phyloP scores from a whole-genome alignment of 768 basidiomycete genomes.

The Leccinum rimulosum region DNA sequence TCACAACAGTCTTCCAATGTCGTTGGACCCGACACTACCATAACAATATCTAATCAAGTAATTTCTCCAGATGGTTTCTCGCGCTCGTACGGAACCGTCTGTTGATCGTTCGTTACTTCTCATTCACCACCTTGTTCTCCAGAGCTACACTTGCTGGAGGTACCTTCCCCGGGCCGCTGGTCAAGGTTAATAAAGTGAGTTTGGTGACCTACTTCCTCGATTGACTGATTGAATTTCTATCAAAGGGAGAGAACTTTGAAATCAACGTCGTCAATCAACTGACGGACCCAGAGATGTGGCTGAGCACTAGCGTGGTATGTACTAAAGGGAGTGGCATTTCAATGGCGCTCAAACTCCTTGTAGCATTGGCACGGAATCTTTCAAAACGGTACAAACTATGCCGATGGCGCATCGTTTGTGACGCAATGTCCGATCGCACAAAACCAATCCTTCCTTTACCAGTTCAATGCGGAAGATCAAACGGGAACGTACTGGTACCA shows the following conservation, averaged over 20 bases:
- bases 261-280: constrained; percentile 48
- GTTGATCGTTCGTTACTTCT: not conserved
- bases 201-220: not conserved
- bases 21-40: constrained; percentile 22
- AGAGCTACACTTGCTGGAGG: constrained; percentile 39
- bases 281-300: constrained; percentile 46
- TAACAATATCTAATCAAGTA: constrained; percentile 39
- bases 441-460: constrained; percentile 24
- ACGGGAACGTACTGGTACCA: constrained; percentile 37
- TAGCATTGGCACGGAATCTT: constrained; percentile 59
- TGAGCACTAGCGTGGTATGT: constrained; percentile 45
- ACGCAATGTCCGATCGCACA: constrained; percentile 34
- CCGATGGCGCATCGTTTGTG: constrained; percentile 43
- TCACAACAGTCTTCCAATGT: not conserved
- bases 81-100: constrained; percentile 36
- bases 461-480: constrained; percentile 21
- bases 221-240: not conserved
- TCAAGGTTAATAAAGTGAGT: constrained; percentile 35
- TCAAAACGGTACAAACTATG: constrained; percentile 43
- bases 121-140: not conserved
- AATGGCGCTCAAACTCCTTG: not conserved
- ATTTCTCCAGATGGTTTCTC: constrained; percentile 51
- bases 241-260: constrained; percentile 38
- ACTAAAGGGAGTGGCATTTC: not conserved
- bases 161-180: constrained; percentile 46